These are phyloP conservation scores for Gloeostereum incarnatum DNA, from an alignment of 768 basidiomycete genomes.

Conservation along the genomic window DNA sequence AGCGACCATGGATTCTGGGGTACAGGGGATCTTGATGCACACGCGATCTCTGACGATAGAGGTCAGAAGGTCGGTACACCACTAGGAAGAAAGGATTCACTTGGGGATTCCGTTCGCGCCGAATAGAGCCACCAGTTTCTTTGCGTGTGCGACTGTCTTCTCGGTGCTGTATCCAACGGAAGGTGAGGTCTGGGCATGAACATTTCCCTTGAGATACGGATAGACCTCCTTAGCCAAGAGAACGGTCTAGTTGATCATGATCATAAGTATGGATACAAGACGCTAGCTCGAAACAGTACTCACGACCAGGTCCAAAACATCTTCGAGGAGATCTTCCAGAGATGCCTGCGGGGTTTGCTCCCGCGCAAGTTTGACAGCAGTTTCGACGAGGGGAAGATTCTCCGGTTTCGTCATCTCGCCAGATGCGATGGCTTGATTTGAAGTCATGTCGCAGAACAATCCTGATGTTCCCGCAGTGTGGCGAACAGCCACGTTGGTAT, in stretches of 20 bases:
- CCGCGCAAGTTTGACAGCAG: constrained; percentile 20
- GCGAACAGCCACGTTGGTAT: constrained; percentile 24
- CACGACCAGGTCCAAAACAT: constrained; percentile 30
- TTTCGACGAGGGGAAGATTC: constrained; percentile 18
- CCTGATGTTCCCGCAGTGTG: constrained; percentile 14
- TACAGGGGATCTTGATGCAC: constrained; percentile 53
- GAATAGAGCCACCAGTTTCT: constrained; percentile 28
- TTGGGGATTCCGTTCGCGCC: constrained; percentile 31
- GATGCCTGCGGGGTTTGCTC: constrained; percentile 8
- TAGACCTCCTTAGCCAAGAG: constrained; percentile 32
- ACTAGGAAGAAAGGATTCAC: constrained; percentile 11
- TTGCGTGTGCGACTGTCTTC: constrained; percentile 32
- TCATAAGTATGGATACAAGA: neutral
- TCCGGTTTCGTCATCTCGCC: constrained; percentile 22
- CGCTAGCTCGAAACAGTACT: constrained; percentile 7
- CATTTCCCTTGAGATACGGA: constrained; percentile 30
- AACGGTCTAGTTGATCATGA: constrained; percentile 23
- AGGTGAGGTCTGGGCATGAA: constrained; percentile 36
- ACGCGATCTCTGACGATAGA: constrained; percentile 18
- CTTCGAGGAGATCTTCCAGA: constrained; percentile 16
- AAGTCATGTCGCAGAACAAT: constrained; percentile 38
- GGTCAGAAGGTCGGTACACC: neutral
- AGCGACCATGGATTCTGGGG: constrained; percentile 40
- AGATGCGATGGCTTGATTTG: constrained; percentile 37
- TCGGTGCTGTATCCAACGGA: constrained; percentile 28